Evolutionary conservation across 768 basidiomycete species (phyloP).

Genomic region (Boletus vinaceobasis): DNA sequence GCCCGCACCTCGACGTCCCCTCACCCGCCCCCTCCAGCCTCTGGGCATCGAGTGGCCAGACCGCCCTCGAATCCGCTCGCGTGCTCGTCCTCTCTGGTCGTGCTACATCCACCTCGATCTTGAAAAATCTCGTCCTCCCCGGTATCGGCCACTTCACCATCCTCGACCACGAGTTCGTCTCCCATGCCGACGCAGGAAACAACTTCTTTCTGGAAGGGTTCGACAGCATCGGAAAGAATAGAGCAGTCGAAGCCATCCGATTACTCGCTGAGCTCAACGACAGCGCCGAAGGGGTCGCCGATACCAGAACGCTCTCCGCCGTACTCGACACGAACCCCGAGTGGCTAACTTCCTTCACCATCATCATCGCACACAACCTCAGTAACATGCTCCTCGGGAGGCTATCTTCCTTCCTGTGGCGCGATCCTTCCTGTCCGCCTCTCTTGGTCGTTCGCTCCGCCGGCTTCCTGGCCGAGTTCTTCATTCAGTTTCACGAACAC

Average conservation of each 20-base stretch:
- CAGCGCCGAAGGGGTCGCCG: slow-evolving; percentile 67
- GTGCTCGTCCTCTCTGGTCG: slow-evolving; percentile 78
- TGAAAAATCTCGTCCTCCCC: slow-evolving; percentile 97
- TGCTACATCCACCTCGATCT: slow-evolving; percentile 81
- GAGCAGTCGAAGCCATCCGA: slow-evolving; percentile 76
- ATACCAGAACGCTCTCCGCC: slow-evolving; percentile 51
- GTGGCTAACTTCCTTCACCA: slow-evolving; percentile 61
- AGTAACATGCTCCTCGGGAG: slow-evolving; percentile 49
- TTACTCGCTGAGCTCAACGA: slow-evolving; percentile 86
- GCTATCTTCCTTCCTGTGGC: slow-evolving; percentile 69
- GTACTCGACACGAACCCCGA: slow-evolving; percentile 53
- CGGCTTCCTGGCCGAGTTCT: slow-evolving; percentile 88
- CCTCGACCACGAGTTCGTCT: slow-evolving; percentile 61
- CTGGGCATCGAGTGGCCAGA: slow-evolving; percentile 92
- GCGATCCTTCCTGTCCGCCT: slow-evolving; percentile 52
- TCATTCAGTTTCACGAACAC: slow-evolving; percentile 87
- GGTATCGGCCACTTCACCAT: slow-evolving; percentile 96
- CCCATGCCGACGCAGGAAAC: slow-evolving; percentile 81
- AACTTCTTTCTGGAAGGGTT: slow-evolving; percentile 90
- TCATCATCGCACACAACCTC: slow-evolving; percentile 87
- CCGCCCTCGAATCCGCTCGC: slow-evolving; percentile 79
- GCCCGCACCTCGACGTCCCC: not conserved
- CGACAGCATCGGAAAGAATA: slow-evolving; percentile 73
- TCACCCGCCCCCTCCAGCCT: slow-evolving; percentile 44
- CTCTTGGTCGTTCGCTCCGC: slow-evolving; percentile 79